Conservation (phyloP, 2,329 filamentous ascomycete species). For the Westerdykella sp. region DNA sequence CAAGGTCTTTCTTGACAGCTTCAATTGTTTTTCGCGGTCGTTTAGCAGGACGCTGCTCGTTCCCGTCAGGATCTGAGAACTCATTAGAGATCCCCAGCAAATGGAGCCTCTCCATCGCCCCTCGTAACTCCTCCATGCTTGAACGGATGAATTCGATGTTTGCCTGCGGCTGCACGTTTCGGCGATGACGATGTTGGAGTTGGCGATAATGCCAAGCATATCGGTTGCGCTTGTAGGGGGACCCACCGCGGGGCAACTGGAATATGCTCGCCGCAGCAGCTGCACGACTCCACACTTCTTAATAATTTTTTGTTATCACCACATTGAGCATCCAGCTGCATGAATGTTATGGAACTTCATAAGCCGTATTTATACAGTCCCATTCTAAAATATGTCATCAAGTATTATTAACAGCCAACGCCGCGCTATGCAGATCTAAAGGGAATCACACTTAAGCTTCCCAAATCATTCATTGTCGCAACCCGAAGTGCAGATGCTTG, state of each 20-base stretch:
- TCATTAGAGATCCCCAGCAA: constrained; percentile 31
- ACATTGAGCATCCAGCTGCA: too few relatives aligned
- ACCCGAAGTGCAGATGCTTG: not conserved
- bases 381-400: too few relatives aligned
- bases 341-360: too few relatives aligned
- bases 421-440: constrained; percentile 21
- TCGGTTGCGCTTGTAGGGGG: not conserved
- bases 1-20: constrained; percentile 64
- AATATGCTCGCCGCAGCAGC: too few relatives aligned
- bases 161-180: not conserved
- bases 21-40: constrained; percentile 50
- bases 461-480: not conserved
- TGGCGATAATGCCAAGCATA: constrained; percentile 8
- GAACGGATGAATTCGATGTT: not conserved
- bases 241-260: constrained; percentile 1
- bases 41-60: constrained; percentile 48
- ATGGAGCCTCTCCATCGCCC: constrained; percentile 49
- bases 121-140: constrained; percentile 39
- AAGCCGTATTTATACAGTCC: too few relatives aligned
- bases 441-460: not conserved
- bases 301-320: too few relatives aligned
- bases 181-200: constrained; percentile 15
- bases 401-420: constrained; percentile 7
- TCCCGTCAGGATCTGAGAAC: constrained; percentile 30
- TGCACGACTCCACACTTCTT: too few relatives aligned